Evolutionary conservation across 345 rosid species (phyloP), one percentile per base, ranked within the genome.

Genomic region (Bruguiera parviflora): DNA sequence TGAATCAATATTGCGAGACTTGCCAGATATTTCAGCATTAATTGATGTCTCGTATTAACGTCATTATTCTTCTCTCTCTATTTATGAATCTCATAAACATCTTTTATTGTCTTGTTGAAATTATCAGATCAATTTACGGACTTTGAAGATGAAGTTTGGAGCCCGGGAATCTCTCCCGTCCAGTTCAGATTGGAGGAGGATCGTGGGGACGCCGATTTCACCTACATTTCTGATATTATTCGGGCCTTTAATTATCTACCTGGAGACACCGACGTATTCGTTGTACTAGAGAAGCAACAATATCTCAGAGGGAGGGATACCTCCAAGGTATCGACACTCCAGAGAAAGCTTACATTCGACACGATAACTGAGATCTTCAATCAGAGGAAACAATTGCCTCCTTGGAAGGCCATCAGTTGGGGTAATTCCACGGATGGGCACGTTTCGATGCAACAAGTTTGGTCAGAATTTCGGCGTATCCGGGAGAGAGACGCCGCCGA

Each of bases 281-380:
- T 75, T 1, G 61, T 86, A 18, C 89, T 95, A 4, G 99, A 95
- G 80, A 87, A 85, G 79, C 96, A 89, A 75, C 89, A 84, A 59
- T 78, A 78, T 72, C 83, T 79, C 65, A 78, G 83, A 22, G 93
- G 92, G 18, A 82, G 81, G 58, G 84, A 84, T 81, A 65, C 81
- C 8, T 86, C 92, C 35, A 73, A 71, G 53, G 80, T 66, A 25
- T 82, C 96, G 1, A 81, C 64, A 33, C 84, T 86, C 22, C 82
- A 83, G 53, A 87, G 99, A 78, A 80, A 72, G 84, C 89, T 92
- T 6, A 79, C 79, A 59, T 95, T 88, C 59, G 98, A 95, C 68
- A 86, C 90, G 0, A 75, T 88, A 56, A 77, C 59, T 0, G 99
- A 95, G 68, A 88, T 92, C 29, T 75, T 92, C 3, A 76, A 75